These are phyloP conservation scores for Neurospora tetraspora DNA, from an alignment of 495 filamentous ascomycete species.

Conservation along the genomic window DNA sequence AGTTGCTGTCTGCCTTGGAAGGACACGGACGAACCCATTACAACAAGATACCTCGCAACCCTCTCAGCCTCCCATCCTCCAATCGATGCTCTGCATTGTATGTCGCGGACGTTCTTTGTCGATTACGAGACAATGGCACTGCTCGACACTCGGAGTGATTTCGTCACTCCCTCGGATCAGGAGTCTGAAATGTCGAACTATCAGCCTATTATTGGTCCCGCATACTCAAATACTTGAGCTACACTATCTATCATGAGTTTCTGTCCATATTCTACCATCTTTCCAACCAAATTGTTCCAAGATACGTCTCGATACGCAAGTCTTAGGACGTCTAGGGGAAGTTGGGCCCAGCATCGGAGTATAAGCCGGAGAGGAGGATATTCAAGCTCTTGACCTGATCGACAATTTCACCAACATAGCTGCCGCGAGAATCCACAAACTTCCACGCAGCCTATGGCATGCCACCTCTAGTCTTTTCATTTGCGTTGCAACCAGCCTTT, in stretches of 20 bases:
- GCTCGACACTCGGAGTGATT: background rate
- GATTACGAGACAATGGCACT: background rate
- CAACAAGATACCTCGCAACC: background rate
- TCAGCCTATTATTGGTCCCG: background rate
- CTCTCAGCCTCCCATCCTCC: background rate
- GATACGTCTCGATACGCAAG: background rate
- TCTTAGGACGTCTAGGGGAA: background rate
- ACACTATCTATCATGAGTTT: background rate
- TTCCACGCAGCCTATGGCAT: background rate
- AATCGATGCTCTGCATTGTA: background rate
- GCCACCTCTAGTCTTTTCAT: background rate
- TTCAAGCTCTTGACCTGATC: background rate
- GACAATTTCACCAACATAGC: background rate
- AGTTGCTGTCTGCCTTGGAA: background rate
- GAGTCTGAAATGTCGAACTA: background rate
- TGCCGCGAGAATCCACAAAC: background rate
- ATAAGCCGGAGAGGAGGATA: background rate
- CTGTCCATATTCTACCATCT: background rate
- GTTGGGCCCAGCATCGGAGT: background rate
- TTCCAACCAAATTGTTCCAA: background rate
- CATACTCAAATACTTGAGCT: background rate
- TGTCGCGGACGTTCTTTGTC: background rate
- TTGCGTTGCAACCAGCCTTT: background rate
- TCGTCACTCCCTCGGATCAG: background rate
- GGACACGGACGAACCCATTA: background rate